Conservation (phyloP, 495 filamentous ascomycete genomes). For the Coniosporium apollinis region DNA sequence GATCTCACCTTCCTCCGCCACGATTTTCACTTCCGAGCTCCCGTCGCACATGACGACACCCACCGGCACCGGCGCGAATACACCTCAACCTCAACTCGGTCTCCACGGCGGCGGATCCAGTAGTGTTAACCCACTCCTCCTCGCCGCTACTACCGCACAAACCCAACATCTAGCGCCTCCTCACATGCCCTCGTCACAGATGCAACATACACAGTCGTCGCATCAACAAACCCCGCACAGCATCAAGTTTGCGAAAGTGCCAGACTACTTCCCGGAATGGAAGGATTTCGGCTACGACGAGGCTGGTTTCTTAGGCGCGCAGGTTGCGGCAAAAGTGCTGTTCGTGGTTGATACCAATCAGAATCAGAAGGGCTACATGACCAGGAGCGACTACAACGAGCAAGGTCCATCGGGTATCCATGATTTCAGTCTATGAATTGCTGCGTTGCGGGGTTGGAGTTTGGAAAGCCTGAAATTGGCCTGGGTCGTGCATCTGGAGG, state of each 20-base stretch:
- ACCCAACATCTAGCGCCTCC: slow-evolving; percentile 30
- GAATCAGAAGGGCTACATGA: slow-evolving; percentile 59
- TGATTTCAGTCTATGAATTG: slow-evolving; percentile 21
- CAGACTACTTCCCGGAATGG: slow-evolving; percentile 89
- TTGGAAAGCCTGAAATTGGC: no score
- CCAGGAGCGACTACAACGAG: slow-evolving; percentile 61
- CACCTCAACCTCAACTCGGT: slow-evolving; percentile 52
- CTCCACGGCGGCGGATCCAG: slow-evolving; percentile 17
- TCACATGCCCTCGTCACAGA: slow-evolving; percentile 18
- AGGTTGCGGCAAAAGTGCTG: slow-evolving; percentile 58
- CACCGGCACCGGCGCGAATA: slow-evolving; percentile 77
- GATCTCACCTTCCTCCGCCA: slow-evolving; percentile 75
- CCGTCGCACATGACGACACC: slow-evolving; percentile 83
- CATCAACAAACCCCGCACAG: slow-evolving; percentile 81
- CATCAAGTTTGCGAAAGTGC: slow-evolving; percentile 61
- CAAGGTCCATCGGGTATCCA: slow-evolving; percentile 56
- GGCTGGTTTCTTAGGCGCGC: slow-evolving; percentile 52
- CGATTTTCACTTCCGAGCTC: slow-evolving; percentile 93
- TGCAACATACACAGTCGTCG: slow-evolving; percentile 45
- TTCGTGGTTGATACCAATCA: slow-evolving; percentile 56
- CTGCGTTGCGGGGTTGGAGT: no score
- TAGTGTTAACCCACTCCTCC: slow-evolving; percentile 77
- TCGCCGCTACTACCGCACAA: slow-evolving; percentile 66
- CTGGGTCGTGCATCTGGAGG: no score
- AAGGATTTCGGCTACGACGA: slow-evolving; percentile 55